Evolutionary conservation across 495 filamentous ascomycete species (phyloP), one percentile per base, ranked within the genome.

Genomic region (Annulohypoxylon moriforme): DNA sequence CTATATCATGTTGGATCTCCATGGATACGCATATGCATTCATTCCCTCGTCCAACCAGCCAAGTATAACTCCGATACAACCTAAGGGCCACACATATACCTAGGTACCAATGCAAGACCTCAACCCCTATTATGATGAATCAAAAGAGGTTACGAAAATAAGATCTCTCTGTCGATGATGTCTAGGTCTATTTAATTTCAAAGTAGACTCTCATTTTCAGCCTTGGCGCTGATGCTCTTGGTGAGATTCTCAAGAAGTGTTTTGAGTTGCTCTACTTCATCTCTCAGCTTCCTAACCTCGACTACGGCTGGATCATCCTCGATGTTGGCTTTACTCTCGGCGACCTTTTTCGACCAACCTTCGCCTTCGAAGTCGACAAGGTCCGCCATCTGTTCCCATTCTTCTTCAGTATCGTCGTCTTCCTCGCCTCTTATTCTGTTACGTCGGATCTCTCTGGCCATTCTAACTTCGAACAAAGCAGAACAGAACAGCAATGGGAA

Each of bases 361-460:
- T 94, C 92, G 10, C 85, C 80, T 75, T 96, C 90, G 68, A 96
- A 91, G 74, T 96, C 91, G 7, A 96, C 74, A 27, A 91, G 87
- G 1, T 80, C 83, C 2, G 84, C 82, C 79, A 95, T 85, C 78
- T 95, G 89, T 76, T 98, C 96, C 96, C 96, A 99, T 77, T 98
- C 94, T 78, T 98, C 92, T 11, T 91, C 77, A 1, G 85, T 87
- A 71, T 97, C 93, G 70, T 99, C 96, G 67, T 98, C 96, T n/a
- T 90, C 89, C 73, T 97, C 94, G 10, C 94, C 93, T 13, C 90
- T 83, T 13, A 85, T 84, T 1, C 96, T 86, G 74, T 98, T 98
- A 31, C 79, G 81, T 6, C 81, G 83, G 47, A 99, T 92, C 14
- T 82, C 83, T 38, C 81, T 78, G 2, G 96, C 96, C 27, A 89